phyloP scores from a whole-genome alignment of 2,329 filamentous ascomycete species.

The Colletotrichum australisinense region DNA sequence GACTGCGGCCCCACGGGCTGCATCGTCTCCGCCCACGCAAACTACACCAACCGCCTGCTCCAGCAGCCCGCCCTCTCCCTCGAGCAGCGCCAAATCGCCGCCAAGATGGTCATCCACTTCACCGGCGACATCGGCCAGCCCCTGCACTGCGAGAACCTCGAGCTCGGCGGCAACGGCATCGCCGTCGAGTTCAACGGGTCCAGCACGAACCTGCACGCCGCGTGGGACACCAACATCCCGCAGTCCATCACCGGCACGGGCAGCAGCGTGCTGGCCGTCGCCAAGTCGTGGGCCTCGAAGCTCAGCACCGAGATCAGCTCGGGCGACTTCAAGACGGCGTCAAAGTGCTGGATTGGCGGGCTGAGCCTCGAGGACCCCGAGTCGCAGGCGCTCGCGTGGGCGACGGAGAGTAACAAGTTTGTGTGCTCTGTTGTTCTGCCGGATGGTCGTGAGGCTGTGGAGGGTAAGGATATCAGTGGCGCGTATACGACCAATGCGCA shows the following conservation, averaged over 20 bases:
- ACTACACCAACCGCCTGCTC: slow-evolving; percentile 42
- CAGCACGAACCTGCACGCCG: slow-evolving; percentile 67
- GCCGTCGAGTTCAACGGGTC: slow-evolving; percentile 62
- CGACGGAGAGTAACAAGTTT: slow-evolving; percentile 53
- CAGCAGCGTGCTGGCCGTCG: slow-evolving; percentile 47
- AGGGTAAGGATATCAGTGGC: slow-evolving; percentile 52
- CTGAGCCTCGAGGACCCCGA: slow-evolving; percentile 46
- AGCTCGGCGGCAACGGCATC: slow-evolving; percentile 48
- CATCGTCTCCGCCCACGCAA: slow-evolving; percentile 36
- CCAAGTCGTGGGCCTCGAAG: slow-evolving; percentile 51
- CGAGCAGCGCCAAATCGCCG: slow-evolving; percentile 35
- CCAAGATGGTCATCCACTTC: slow-evolving; percentile 38
- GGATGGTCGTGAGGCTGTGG: slow-evolving; percentile 49
- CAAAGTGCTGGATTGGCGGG: slow-evolving; percentile 49
- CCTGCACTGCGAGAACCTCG: slow-evolving; percentile 36
- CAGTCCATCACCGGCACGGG: slow-evolving; percentile 55
- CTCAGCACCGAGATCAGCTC: slow-evolving; percentile 49
- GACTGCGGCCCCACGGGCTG: slow-evolving; percentile 36
- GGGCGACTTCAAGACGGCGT: slow-evolving; percentile 48
- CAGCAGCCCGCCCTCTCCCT: slow-evolving; percentile 55
- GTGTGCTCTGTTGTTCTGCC: slow-evolving; percentile 57
- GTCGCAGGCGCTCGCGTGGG: slow-evolving; percentile 51
- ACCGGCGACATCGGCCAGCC: slow-evolving; percentile 37
- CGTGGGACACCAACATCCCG: slow-evolving; percentile 71
- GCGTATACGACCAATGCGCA: slow-evolving; percentile 52